Percentiles rank a stretch among this genome's conserved stretches.
Conservation (phyloP, 1,284 basidiomycete genomes). For the Cerrena zonata region DNA sequence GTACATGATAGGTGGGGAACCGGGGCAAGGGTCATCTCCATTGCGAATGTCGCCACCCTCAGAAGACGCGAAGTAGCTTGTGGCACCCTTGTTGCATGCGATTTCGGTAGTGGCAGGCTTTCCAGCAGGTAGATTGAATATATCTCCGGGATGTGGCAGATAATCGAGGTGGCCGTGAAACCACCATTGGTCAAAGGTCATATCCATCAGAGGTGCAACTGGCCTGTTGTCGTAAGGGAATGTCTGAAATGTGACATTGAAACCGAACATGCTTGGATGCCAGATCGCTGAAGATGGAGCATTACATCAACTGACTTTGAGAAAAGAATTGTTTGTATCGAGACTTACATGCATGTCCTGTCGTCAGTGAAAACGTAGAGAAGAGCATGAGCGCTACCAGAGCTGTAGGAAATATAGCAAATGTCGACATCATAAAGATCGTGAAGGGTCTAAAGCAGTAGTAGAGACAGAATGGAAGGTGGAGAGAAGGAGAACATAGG, state of each 20-base stretch:
- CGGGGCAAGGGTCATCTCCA: conserved; percentile 45
- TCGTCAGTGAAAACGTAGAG: background rate
- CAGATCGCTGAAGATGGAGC: conserved; percentile 28
- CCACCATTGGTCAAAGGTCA: conserved; percentile 66
- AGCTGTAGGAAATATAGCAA: background rate
- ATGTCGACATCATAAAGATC: background rate
- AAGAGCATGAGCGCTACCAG: background rate
- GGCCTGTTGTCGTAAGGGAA: conserved; percentile 42
- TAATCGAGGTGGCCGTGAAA: conserved; percentile 59
- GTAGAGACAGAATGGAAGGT: background rate
- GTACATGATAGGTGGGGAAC: conserved; percentile 35
- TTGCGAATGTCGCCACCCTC: conserved; percentile 48
- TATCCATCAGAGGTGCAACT: conserved; percentile 32
- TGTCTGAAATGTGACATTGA: conserved; percentile 50
- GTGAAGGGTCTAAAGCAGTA: background rate
- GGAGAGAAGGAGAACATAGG: too few relatives aligned
- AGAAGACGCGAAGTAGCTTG: conserved; percentile 46
- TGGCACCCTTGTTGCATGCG: conserved; percentile 55
- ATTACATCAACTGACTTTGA: background rate
- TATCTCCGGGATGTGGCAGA: conserved; percentile 51
- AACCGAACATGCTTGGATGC: conserved; percentile 41
- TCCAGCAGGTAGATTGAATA: conserved; percentile 57
- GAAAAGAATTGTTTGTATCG: too few relatives aligned
- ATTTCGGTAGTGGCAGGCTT: conserved; percentile 48
- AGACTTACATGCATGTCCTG: conserved; percentile 4